These are phyloP conservation scores for Alternaria gansuensis DNA, from an alignment of 2,329 filamentous ascomycete genomes.

Conservation along the genomic window DNA sequence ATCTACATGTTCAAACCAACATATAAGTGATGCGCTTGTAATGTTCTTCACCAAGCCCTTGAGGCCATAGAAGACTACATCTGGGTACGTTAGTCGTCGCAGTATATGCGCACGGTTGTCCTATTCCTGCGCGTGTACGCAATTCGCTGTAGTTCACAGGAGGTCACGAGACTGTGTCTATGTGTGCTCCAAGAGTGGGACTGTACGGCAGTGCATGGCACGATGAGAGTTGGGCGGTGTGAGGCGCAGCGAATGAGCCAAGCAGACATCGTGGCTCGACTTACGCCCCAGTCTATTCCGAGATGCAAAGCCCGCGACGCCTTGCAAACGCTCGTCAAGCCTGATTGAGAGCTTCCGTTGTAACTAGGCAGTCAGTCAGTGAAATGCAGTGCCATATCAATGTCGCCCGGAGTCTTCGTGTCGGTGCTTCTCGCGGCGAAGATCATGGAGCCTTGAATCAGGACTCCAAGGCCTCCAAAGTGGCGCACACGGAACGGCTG, in stretches of 20 bases:
- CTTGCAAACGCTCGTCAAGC: background rate
- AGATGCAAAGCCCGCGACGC: background rate
- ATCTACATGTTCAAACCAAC: too few species aligned
- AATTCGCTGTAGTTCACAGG: background rate
- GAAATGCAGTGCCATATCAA: background rate
- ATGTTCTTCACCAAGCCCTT: background rate
- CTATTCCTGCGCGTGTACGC: background rate
- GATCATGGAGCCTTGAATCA: conserved; percentile 10
- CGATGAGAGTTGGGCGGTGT: background rate
- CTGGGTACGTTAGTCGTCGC: background rate
- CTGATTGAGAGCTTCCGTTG: background rate
- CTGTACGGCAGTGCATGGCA: background rate
- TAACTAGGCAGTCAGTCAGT: background rate
- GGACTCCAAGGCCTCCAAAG: conserved; percentile 19
- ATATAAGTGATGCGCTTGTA: too few species aligned
- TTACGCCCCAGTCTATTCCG: background rate
- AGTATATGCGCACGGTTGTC: background rate
- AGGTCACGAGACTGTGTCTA: background rate
- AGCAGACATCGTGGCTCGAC: conserved; percentile 2
- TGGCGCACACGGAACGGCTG: conserved; percentile 14
- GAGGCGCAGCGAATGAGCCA: background rate
- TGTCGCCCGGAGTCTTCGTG: background rate
- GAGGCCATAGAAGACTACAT: background rate
- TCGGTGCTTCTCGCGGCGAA: conserved; percentile 5
- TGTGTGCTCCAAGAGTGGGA: background rate